Evolutionary conservation across 768 basidiomycete genomes (phyloP).

Genomic region (Pholiota molesta): DNA sequence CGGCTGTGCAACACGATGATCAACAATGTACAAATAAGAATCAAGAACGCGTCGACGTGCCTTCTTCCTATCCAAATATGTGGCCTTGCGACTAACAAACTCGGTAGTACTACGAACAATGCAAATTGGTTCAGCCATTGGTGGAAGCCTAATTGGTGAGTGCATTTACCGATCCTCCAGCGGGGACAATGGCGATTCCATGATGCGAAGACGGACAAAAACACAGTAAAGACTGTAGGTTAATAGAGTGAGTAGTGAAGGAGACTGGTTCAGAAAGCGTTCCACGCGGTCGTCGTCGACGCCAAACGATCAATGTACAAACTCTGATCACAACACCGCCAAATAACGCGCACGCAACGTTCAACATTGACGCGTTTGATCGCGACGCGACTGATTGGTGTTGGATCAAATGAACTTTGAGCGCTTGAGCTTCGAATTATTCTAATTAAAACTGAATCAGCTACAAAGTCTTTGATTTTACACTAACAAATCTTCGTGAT

Average conservation of each 20-base stretch:
- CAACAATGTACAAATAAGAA: slow-evolving; percentile 12
- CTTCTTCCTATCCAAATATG: slow-evolving; percentile 40
- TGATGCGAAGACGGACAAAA: slow-evolving; percentile 11
- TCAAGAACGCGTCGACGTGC: slow-evolving; percentile 20
- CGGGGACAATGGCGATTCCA: slow-evolving; percentile 19
- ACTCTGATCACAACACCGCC: slow-evolving; percentile 22
- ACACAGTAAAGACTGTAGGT: background rate
- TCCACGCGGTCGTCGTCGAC: slow-evolving; percentile 13
- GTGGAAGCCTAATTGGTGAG: slow-evolving; percentile 5
- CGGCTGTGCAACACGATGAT: slow-evolving; percentile 18
- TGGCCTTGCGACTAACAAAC: slow-evolving; percentile 26
- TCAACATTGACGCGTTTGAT: background rate
- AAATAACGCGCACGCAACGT: slow-evolving; percentile 25
- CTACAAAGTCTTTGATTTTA: background rate
- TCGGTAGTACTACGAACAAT: slow-evolving; percentile 10
- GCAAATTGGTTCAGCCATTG: slow-evolving; percentile 9
- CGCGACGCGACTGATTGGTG: slow-evolving; percentile 1
- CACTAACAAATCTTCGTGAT: background rate
- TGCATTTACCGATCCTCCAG: slow-evolving; percentile 22
- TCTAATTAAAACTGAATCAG: background rate
- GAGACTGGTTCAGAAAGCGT: background rate
- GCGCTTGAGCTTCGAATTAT: background rate
- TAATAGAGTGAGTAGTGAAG: background rate
- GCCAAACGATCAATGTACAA: slow-evolving; percentile 7
- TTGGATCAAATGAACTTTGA: background rate